phyloP scores from a whole-genome alignment of 371 early-diverging fungal species.

The Funneliformis caledonium region DNA sequence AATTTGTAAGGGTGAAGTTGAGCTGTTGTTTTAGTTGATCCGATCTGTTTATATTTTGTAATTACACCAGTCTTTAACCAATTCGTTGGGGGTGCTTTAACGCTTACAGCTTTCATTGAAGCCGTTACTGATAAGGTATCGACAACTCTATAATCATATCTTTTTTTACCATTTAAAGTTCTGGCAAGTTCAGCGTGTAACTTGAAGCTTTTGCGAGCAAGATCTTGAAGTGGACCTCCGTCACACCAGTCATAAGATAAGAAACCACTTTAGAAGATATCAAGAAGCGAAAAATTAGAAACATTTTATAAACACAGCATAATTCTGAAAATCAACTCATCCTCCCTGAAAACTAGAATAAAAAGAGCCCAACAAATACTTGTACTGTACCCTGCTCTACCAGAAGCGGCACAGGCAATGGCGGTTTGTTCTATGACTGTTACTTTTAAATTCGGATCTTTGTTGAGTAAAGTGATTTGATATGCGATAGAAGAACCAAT shows the following conservation, averaged over 20 bases:
- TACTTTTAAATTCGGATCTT: slow-evolving; percentile 40
- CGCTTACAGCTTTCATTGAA: slow-evolving; percentile 40
- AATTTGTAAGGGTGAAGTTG: slow-evolving; percentile 67
- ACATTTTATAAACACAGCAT: not conserved
- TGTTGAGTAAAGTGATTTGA: slow-evolving; percentile 55
- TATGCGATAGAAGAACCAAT: slow-evolving; percentile 69
- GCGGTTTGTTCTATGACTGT: slow-evolving; percentile 63
- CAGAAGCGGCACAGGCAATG: slow-evolving; percentile 69
- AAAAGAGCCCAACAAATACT: slow-evolving; percentile 4
- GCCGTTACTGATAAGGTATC: slow-evolving; percentile 52
- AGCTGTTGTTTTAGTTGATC: slow-evolving; percentile 57
- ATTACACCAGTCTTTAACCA: slow-evolving; percentile 53
- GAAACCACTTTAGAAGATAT: slow-evolving; percentile 57
- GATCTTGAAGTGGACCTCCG: slow-evolving; percentile 51
- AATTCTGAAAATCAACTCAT: not conserved
- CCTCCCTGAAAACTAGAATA: not conserved
- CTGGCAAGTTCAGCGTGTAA: slow-evolving; percentile 65
- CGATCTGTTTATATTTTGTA: slow-evolving; percentile 53
- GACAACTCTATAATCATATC: slow-evolving; percentile 66
- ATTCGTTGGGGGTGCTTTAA: slow-evolving; percentile 38
- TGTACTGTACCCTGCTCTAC: slow-evolving; percentile 57
- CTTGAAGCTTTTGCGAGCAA: slow-evolving; percentile 61
- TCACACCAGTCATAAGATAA: slow-evolving; percentile 70
- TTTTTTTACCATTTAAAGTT: slow-evolving; percentile 54
- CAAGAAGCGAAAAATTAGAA: not conserved